Evolutionary conservation across 495 filamentous ascomycete species (phyloP).

Genomic region (Talaromyces ruber): DNA sequence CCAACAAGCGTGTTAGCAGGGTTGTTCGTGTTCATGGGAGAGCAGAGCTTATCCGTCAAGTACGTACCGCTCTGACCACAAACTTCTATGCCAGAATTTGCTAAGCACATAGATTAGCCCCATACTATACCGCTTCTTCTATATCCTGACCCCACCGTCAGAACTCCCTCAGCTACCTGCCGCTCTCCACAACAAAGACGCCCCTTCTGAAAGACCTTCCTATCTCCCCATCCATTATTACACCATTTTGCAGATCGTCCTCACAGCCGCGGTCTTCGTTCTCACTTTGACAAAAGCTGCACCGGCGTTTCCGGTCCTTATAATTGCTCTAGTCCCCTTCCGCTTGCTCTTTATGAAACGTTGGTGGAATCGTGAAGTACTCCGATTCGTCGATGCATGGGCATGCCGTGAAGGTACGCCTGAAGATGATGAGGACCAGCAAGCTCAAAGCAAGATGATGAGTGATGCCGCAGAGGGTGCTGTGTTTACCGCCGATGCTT

Average conservation of each 20-base stretch:
- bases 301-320: conserved; percentile 58
- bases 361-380: conserved; percentile 52
- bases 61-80: conserved; percentile 9
- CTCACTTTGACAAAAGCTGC: conserved; percentile 57
- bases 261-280: conserved; percentile 55
- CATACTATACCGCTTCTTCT: conserved; percentile 54
- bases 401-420: conserved; percentile 60
- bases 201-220: conserved; percentile 15
- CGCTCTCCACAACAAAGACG: background rate
- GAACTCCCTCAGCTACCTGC: conserved; percentile 52
- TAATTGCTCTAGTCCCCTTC: conserved; percentile 57
- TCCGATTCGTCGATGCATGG: conserved; percentile 61
- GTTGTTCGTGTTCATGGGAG: conserved; percentile 66
- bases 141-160: conserved; percentile 54
- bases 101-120: conserved; percentile 28
- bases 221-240: conserved; percentile 56
- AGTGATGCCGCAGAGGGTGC: conserved; percentile 5
- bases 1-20: conserved; percentile 62
- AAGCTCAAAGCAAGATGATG: conserved; percentile 1
- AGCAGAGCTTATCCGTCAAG: conserved; percentile 63
- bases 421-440: conserved; percentile 48
- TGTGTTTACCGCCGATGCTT: conserved; percentile 2
- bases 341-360: conserved; percentile 54
- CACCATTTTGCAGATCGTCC: conserved; percentile 51
- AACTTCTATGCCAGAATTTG: background rate